phyloP scores from a whole-genome alignment of 2,329 filamentous ascomycete species.

The Ceratocystis colombiana region DNA sequence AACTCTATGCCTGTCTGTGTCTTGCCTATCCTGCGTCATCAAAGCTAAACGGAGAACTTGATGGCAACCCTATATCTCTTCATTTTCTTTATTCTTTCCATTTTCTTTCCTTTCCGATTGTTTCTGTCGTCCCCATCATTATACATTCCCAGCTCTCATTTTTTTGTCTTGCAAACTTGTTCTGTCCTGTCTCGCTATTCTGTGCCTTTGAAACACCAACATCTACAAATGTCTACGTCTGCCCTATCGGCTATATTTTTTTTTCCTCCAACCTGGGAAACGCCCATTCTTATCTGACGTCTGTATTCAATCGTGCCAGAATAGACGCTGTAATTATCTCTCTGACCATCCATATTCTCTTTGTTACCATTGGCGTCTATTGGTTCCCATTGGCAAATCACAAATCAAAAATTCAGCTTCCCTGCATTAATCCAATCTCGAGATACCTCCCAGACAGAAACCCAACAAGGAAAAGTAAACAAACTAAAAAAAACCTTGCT shows the following conservation, averaged over 20 bases:
- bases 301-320: neutral
- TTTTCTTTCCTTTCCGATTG: neutral
- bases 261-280: neutral
- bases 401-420: neutral
- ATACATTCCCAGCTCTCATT: neutral
- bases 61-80: neutral
- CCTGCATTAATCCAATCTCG: slow-evolving; percentile 6
- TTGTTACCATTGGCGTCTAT: neutral
- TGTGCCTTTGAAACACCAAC: neutral
- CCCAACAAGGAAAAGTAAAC: slow-evolving; percentile 13
- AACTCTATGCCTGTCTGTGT: neutral
- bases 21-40: neutral
- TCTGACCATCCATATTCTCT: neutral
- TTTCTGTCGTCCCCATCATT: neutral
- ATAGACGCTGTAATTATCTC: neutral
- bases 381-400: neutral
- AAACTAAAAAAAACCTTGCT: slow-evolving; percentile 13
- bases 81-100: neutral
- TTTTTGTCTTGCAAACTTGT: neutral
- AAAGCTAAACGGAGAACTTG: neutral
- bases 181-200: neutral
- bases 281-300: neutral
- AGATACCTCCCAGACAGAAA: neutral
- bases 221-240: neutral
- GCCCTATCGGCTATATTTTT: neutral